A percentile compares a stretch with the other conserved stretches of the same genome.
These are phyloP conservation scores for Backusella morwellensis DNA, from an alignment of 192 early-diverging fungal genomes.

Conservation along the genomic window DNA sequence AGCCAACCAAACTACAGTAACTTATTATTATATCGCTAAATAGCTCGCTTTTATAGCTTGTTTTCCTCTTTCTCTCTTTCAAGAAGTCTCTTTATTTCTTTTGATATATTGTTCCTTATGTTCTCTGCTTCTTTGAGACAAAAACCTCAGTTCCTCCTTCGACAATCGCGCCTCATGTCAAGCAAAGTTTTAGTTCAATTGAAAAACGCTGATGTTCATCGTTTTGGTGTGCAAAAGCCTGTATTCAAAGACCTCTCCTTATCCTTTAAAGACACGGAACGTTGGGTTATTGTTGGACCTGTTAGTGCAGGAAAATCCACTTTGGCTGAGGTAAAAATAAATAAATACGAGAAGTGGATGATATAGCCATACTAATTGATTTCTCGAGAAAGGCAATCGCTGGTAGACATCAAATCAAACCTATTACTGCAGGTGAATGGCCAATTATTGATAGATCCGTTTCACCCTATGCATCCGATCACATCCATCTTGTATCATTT, in stretches of 20 bases:
- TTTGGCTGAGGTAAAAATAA: conserved; percentile 34
- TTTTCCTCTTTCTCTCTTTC: not conserved
- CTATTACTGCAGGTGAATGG: conserved; percentile 20
- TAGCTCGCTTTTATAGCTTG: not conserved
- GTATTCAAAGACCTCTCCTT: conserved; percentile 36
- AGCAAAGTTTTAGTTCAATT: conserved; percentile 23
- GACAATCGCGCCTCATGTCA: not conserved
- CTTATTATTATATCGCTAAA: not conserved
- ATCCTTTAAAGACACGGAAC: conserved; percentile 20
- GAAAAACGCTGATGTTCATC: conserved; percentile 26
- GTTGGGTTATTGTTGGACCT: conserved; percentile 31
- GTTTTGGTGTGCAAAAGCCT: conserved; percentile 23
- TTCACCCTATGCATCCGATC: conserved; percentile 27
- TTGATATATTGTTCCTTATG: not conserved
- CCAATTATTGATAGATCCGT: conserved; percentile 21
- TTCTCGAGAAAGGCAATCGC: conserved; percentile 21
- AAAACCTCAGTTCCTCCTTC: not conserved
- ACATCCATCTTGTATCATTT: conserved; percentile 31
- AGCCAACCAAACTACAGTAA: not conserved
- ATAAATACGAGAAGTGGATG: not conserved
- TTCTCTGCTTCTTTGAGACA: not conserved
- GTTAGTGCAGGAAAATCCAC: conserved; percentile 51
- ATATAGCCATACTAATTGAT: not conserved
- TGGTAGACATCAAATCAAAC: conserved; percentile 31
- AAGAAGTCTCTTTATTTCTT: not conserved